Conservation (phyloP, 2,329 filamentous ascomycete species). For the Arthrobotrys musiformis region DNA sequence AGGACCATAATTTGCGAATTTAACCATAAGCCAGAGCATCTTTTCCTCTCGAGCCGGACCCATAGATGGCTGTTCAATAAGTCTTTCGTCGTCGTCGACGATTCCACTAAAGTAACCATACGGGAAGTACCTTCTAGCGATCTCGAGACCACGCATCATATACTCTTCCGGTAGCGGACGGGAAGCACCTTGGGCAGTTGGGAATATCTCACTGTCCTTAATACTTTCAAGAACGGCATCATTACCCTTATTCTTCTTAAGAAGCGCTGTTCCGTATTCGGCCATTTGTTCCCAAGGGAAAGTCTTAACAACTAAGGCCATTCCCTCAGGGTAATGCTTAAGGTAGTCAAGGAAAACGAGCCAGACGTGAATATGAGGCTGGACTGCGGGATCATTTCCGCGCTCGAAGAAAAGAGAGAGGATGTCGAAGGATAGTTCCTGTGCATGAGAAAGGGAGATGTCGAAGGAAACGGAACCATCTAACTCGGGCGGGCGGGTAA, state of each 20-base stretch:
- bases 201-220: slow-evolving; percentile 66
- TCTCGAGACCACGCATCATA: slow-evolving; percentile 72
- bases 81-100: slow-evolving; percentile 74
- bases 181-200: slow-evolving; percentile 64
- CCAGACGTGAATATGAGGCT: slow-evolving; percentile 72
- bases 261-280: slow-evolving; percentile 65
- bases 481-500: slow-evolving; percentile 32
- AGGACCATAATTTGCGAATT: slow-evolving; percentile 62
- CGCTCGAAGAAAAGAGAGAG: slow-evolving; percentile 67
- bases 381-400: slow-evolving; percentile 69
- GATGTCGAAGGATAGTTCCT: slow-evolving; percentile 64
- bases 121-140: slow-evolving; percentile 71
- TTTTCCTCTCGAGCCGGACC: slow-evolving; percentile 70
- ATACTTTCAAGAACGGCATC: slow-evolving; percentile 60
- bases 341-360: slow-evolving; percentile 70
- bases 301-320: slow-evolving; percentile 63
- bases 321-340: slow-evolving; percentile 63
- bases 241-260: slow-evolving; percentile 55
- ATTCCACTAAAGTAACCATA: slow-evolving; percentile 30
- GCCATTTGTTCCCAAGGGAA: slow-evolving; percentile 69
- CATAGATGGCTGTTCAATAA: slow-evolving; percentile 72
- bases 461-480: slow-evolving; percentile 37
- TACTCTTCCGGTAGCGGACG: slow-evolving; percentile 77
- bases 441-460: slow-evolving; percentile 62
- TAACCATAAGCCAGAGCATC: slow-evolving; percentile 70